phyloP scores from a whole-genome alignment of 2,329 filamentous ascomycete species.

The Chaetomiaceae sp. region DNA sequence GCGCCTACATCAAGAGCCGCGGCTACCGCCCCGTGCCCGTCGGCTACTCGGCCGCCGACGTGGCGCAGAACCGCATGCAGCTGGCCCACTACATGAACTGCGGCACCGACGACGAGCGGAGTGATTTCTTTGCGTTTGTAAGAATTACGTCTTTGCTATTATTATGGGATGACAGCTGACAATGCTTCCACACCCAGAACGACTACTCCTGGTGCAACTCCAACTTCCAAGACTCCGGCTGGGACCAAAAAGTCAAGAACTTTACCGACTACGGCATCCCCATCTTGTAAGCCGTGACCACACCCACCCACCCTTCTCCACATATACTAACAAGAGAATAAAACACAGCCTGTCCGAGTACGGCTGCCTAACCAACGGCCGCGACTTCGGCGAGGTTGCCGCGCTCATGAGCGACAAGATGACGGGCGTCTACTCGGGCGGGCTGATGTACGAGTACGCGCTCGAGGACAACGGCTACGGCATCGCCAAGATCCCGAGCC shows the following conservation, averaged over 20 bases:
- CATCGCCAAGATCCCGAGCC: constrained; percentile 61
- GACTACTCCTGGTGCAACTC: constrained; percentile 85
- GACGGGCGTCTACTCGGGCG: constrained; percentile 88
- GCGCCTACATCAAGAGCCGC: constrained; percentile 60
- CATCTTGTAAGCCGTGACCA: constrained; percentile 55
- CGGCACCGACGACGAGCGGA: constrained; percentile 74
- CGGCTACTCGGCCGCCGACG: constrained; percentile 74
- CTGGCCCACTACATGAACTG: constrained; percentile 94
- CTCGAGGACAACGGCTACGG: constrained; percentile 75
- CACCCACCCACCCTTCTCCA: background rate
- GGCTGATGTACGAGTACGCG: constrained; percentile 93
- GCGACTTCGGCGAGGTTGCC: constrained; percentile 73
- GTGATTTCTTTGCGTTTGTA: constrained; percentile 78
- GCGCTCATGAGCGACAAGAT: constrained; percentile 79
- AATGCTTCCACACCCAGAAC: constrained; percentile 42
- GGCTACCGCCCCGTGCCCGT: constrained; percentile 65
- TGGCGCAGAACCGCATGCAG: constrained; percentile 78
- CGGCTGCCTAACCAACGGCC: constrained; percentile 78
- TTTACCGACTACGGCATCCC: constrained; percentile 83
- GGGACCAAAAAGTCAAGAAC: constrained; percentile 83
- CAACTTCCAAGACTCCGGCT: constrained; percentile 66
- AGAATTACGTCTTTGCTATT: constrained; percentile 17
- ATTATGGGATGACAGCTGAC: background rate
- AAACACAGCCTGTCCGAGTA: constrained; percentile 81
- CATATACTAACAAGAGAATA: no score